phyloP scores from a whole-genome alignment of 176 grass and related monocot genomes.

The Aegilops bicornis region DNA sequence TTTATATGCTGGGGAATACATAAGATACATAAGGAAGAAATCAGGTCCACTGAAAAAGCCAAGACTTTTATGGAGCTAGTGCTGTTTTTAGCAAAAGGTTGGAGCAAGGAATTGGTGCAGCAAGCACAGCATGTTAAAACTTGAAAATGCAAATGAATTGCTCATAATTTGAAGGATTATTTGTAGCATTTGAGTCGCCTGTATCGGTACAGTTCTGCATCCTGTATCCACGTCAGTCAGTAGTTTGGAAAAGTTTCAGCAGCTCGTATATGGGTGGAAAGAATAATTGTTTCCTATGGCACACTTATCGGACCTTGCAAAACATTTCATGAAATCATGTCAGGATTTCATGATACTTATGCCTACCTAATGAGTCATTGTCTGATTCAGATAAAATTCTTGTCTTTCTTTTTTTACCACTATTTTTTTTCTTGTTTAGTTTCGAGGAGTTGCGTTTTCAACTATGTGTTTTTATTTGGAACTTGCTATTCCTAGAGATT shows the following conservation, averaged over 20 bases:
- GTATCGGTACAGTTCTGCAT: background rate
- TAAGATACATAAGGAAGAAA: background rate
- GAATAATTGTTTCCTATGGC: background rate
- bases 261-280: background rate
- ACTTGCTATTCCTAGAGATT: conserved; percentile 1
- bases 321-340: background rate
- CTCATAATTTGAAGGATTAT: background rate
- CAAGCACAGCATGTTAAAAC: background rate
- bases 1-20: background rate
- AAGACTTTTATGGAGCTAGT: background rate
- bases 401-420: background rate
- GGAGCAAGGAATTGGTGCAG: background rate
- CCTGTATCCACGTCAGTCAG: background rate
- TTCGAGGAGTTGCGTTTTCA: background rate
- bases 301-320: background rate
- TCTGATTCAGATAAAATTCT: background rate
- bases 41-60: background rate
- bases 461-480: background rate
- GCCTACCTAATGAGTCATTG: background rate
- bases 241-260: background rate
- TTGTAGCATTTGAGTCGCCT: background rate
- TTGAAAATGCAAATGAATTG: background rate
- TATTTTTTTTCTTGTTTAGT: background rate
- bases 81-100: conserved; percentile 1
- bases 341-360: background rate